phyloP scores from a whole-genome alignment of 169 alveolate genomes.

The Cytauxzoon felis region DNA sequence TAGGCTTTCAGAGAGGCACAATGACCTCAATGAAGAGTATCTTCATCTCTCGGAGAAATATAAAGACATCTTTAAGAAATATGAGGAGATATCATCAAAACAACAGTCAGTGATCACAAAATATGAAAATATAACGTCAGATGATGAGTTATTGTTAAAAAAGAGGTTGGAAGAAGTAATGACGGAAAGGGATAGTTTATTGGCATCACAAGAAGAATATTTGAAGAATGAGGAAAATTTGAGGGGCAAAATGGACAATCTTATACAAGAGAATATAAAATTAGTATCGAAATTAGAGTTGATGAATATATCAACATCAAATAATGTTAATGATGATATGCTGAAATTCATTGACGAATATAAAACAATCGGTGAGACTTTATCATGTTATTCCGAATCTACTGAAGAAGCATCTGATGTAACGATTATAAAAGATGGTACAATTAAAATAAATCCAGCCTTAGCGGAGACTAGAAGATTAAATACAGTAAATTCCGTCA shows the following conservation, averaged over 20 bases:
- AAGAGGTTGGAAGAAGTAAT: no score
- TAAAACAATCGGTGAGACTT: neutral
- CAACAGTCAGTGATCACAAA: no score
- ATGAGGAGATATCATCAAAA: no score
- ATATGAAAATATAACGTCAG: no score
- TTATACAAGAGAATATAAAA: slow-evolving; percentile 12
- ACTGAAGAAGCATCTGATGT: neutral
- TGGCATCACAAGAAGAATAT: no score
- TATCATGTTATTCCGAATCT: slow-evolving; percentile 13
- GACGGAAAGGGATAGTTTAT: no score
- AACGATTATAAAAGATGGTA: neutral
- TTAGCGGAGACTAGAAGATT: slow-evolving; percentile 46
- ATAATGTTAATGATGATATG: neutral
- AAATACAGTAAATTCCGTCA: slow-evolving; percentile 44
- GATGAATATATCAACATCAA: slow-evolving; percentile 3
- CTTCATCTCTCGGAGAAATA: no score
- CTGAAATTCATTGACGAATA: slow-evolving; percentile 1
- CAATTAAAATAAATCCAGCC: slow-evolving; percentile 34
- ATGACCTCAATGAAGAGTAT: no score
- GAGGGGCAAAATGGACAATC: neutral
- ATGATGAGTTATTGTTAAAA: no score
- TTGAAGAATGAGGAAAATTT: no score
- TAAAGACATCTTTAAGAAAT: no score
- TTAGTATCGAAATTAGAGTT: slow-evolving; percentile 22
- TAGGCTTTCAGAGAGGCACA: no score